These are phyloP conservation scores for Otatea glauca DNA, from an alignment of 176 grass and related monocot genomes.

Conservation along the genomic window DNA sequence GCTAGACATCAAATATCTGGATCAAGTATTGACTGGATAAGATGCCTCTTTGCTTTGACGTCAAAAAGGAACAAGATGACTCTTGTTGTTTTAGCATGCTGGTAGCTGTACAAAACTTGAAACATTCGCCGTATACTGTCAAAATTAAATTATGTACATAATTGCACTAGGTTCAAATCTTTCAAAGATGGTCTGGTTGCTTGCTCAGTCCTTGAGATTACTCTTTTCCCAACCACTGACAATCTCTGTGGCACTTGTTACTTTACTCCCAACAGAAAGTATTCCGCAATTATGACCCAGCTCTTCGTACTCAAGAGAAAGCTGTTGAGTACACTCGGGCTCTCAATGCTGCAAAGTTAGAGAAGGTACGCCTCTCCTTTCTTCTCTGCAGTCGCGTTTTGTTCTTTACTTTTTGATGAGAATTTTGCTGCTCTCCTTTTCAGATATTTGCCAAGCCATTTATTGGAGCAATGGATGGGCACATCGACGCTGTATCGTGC, in stretches of 20 bases:
- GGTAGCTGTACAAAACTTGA: neutral
- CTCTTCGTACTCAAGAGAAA: slow-evolving; percentile 80
- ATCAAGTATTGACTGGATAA: neutral
- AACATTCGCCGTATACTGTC: neutral
- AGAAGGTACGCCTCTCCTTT: slow-evolving; percentile 57
- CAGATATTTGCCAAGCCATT: slow-evolving; percentile 98
- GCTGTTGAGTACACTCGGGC: slow-evolving; percentile 93
- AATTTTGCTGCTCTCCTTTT: slow-evolving; percentile 25
- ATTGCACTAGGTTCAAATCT: neutral
- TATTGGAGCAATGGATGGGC: slow-evolving; percentile 95
- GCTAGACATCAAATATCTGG: neutral
- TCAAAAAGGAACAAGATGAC: neutral
- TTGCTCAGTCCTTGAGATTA: slow-evolving; percentile 3
- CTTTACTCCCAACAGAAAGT: slow-evolving; percentile 72
- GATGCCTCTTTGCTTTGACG: neutral
- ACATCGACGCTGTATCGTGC: slow-evolving; percentile 81
- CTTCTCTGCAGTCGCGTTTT: slow-evolving; percentile 5
- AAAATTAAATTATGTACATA: neutral
- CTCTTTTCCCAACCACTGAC: slow-evolving; percentile 22
- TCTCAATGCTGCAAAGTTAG: slow-evolving; percentile 91
- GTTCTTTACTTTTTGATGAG: slow-evolving; percentile 3
- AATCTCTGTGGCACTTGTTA: neutral
- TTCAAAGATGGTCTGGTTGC: neutral
- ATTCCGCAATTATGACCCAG: slow-evolving; percentile 87
- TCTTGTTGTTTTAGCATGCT: neutral